Evolutionary conservation across 768 basidiomycete genomes (phyloP), one percentile per base, ranked within the genome.

Genomic region (Tremella mesenterica): DNA sequence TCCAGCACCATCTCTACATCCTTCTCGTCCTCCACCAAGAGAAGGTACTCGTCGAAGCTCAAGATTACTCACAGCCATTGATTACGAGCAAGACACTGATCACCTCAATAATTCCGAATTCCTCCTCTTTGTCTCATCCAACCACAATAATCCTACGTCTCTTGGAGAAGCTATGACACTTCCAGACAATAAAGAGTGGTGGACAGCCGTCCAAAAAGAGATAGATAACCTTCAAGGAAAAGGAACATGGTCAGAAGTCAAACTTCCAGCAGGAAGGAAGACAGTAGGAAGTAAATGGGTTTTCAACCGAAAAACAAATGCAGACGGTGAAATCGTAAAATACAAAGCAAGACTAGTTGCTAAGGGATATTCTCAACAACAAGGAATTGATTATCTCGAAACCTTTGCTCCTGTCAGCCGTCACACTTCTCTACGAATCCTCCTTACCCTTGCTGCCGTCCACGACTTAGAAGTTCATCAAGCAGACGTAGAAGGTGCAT

Each of bases 281-380:
- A 55, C 73, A 0, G 71, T 79, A 16, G 67, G 66, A 0, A 56
- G 65, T 9, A 51, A 53, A 6, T 77, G 76, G 76, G 75, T 75
- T 1, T 76, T 67, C 52, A 61, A 45, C 0, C 59, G 45, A 50
- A 75, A 65, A 60, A 48, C 36, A 20, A 61, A 64, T 25, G 29
- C 63, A 38, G 62, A 59, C 27, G 71, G 70, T 6, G 58, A 62
- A 29, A 64, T 71, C 0, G 53, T 63, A 48, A 70, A 13, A 69
- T 75, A 23, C n/a, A n/a, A n/a, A n/a, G n/a, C n/a, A n/a, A n/a
- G n/a, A n/a, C n/a, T n/a, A n/a, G 76, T 81, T 0, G 74, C 76
- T 23, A 71, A 75, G 49, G 78, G 80, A 0, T 77, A 69, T 58
- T 58, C 76, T 21, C 77, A 78, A 48, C 58, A 75, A 0, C 74